Percentiles rank a stretch among this genome's conserved stretches.
Conservation (phyloP, 2,329 filamentous ascomycete genomes). For the Diaporthe sp. region DNA sequence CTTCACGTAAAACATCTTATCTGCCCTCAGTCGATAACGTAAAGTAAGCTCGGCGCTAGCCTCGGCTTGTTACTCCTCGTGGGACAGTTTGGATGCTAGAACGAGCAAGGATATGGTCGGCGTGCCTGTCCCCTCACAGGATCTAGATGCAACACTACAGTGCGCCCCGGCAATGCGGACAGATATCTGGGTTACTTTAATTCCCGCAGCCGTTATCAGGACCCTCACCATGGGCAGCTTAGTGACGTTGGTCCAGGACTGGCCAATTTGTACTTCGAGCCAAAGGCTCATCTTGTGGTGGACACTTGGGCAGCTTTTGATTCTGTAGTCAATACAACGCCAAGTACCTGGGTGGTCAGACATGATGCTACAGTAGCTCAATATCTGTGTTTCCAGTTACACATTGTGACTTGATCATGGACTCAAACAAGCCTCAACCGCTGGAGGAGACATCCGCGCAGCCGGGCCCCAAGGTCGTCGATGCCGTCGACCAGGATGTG, state of each 20-base stretch:
- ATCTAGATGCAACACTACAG: conserved; percentile 25
- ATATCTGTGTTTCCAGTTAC: neutral
- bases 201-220: conserved; percentile 22
- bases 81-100: neutral
- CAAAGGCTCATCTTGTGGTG: neutral
- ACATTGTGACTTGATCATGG: neutral
- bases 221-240: neutral
- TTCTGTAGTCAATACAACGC: neutral
- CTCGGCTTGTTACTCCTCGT: neutral
- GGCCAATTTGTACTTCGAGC: neutral
- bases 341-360: neutral
- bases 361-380: neutral
- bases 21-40: neutral
- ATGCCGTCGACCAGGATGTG: conserved; percentile 29
- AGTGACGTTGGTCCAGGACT: neutral
- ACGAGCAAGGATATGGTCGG: conserved; percentile 3
- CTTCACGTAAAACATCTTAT: conserved; percentile 8
- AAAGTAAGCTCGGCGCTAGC: conserved; percentile 7
- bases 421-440: neutral
- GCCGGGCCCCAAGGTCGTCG: neutral
- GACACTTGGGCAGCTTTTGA: no score
- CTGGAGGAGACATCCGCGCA: conserved; percentile 1
- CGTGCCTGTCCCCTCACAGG: neutral
- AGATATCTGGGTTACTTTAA: neutral
- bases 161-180: neutral